Base-by-base conservation (phyloP, 352 stramenopile genomes). In the Phytopythium delawarense region DNA sequence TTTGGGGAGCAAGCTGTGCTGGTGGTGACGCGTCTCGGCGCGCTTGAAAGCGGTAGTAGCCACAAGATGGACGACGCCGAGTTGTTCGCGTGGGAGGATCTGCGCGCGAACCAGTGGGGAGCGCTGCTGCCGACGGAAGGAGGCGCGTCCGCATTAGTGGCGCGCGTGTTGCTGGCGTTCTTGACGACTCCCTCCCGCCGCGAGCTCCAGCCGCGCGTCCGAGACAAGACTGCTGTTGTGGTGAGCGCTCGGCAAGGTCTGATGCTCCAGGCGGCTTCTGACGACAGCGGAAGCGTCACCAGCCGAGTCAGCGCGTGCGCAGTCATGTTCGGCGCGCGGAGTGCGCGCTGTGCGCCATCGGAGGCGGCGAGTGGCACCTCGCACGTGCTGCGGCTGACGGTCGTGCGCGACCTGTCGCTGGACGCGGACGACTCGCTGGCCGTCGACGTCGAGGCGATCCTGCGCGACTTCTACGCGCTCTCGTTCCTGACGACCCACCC, bases 401-500 rank as follows among this genome's bases (percentile, higher is more conserved):
- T 84, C 11, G 59, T 79, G 18, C 63, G 72, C 15, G 62, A 74
- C 34, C 40, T 82, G n/a, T 50, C 75, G 39, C 51, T 72, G 28
- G 64, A 76, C 48, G 51, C 61, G 12, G 66, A 57, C 2, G 67
- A 72, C 45, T 63, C 59, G 3, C 40, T 71, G 11, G 42, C 61
- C 23, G 21, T 4, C 46, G 46, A 52, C 20, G 70, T 84, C 57
- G 63, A 59, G 34, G 48, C 61, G 1, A 76, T 92, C 59, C 63
- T 92, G 59, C 62, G 63, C 9, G 78, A 92, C 42, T 90, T 89
- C 40, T 61, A 81, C 44, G 74, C 72, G 49, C 71, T 87, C n/a
- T 90, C 81, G 44, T 92, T 84, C 52, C 66, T 92, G 66, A 92
- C 84, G 15, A 87, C 81, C 59, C 79, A 92, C 45, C 84, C 84